Evolutionary conservation across 2,329 filamentous ascomycete species (phyloP), one percentile per base, ranked within the genome.

Genomic region (Lachnellula willkommii): DNA sequence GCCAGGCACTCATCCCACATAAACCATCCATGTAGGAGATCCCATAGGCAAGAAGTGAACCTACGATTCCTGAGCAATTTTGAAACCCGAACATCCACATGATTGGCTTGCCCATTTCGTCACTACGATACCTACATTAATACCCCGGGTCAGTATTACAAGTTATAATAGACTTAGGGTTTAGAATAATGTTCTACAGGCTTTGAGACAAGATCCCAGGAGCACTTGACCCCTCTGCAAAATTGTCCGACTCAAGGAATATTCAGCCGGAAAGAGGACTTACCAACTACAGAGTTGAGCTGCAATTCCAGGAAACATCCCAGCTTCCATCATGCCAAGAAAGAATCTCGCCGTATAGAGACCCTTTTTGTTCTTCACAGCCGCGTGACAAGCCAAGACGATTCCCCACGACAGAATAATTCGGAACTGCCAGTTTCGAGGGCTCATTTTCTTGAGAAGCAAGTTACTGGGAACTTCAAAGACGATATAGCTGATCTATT

Each of bases 1-100:
- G 75, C 84, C 84, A 88, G 37, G 73, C 77, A 24, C 71, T 72
- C 43, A 82, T 70, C 0, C 76, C 76, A 4, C 71, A 74, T 12
- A 76, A 70, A 1, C 75, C 74, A 56, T 74, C 57, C 50, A 66
- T 56, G 26, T 65, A 72, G 2, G 72, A 74, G 47, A 81, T 79
- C 2, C 73, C 78, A 0, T 67, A 73, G 0, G 83, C 82, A 0
- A 86, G 71, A 15, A 86, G 40, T 9, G 68, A 69, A 5, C 72
- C 70, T 0, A 74, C 58, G 48, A 74, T 68, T 0, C 68, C 68
- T 0, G 72, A 67, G 24, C 68, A 69, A 28, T 71, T 70, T 52
- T 71, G 68, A 43, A 71, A 71, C 2, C 65, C 70, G 55, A 76
- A 77, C 64, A 74, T 74, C 67, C 73, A 77, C 59, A 72, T 71